These are phyloP conservation scores for Claviceps monticola DNA, from an alignment of 2,329 filamentous ascomycete species.

Conservation along the genomic window DNA sequence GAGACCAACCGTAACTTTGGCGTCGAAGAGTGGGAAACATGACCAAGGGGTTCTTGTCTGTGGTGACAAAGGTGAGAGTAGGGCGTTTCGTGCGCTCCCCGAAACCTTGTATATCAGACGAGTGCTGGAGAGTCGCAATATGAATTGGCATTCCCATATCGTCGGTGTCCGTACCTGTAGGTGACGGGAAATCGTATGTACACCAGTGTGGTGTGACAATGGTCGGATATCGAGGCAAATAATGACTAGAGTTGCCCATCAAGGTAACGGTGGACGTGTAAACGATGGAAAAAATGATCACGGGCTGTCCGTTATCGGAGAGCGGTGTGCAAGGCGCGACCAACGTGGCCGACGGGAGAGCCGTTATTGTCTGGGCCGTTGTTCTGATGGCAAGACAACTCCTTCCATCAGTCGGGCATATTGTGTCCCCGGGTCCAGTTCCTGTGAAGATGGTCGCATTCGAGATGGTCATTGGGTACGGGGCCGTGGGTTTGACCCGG, in stretches of 20 bases:
- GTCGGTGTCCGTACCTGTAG: neutral
- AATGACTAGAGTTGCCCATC: conserved; percentile 29
- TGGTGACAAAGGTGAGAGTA: conserved; percentile 31
- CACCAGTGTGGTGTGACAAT: conserved; percentile 28
- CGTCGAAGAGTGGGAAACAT: conserved; percentile 24
- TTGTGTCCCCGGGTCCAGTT: neutral
- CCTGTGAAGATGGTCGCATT: neutral
- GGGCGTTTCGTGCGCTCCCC: neutral
- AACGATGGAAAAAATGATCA: conserved; percentile 29
- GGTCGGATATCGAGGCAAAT: conserved; percentile 30
- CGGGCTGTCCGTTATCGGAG: conserved; percentile 12
- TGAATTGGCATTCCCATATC: neutral
- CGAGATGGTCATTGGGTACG: neutral
- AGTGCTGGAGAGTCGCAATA: neutral
- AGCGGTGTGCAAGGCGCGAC: conserved; percentile 21
- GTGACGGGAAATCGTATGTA: neutral
- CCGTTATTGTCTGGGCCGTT: neutral
- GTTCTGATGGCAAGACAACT: neutral
- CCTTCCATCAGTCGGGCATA: neutral
- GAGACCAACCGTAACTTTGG: conserved; percentile 17
- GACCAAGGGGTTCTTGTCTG: conserved; percentile 41
- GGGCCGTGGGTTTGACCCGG: neutral
- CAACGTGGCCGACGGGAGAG: conserved; percentile 5
- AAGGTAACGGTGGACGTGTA: conserved; percentile 38
- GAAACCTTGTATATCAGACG: neutral